Evolutionary conservation across 306 rosid genomes (phyloP).

Genomic region (Prunus padus): DNA sequence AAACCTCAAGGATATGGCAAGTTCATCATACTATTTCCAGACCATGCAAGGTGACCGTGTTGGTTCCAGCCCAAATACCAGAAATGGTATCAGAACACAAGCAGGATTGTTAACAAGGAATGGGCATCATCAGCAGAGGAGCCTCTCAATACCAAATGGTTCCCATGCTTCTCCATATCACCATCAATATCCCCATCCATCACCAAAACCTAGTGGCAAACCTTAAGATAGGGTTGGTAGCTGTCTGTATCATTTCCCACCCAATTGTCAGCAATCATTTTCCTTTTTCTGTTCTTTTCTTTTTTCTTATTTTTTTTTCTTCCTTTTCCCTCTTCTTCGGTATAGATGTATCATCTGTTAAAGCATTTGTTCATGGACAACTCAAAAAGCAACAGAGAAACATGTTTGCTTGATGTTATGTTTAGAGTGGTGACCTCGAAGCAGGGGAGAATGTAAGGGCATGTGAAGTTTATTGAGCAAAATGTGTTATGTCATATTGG

Average conservation of each 20-base stretch:
- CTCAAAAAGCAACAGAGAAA: conserved; percentile 46
- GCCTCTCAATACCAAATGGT: conserved; percentile 73
- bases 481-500: conserved; percentile 31
- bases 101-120: conserved; percentile 61
- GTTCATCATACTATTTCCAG: conserved; percentile 90
- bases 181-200: conserved; percentile 70
- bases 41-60: conserved; percentile 70
- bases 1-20: conserved; percentile 95
- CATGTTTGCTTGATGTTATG: conserved; percentile 51
- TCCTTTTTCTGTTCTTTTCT: conserved; percentile 9
- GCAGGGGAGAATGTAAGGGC: conserved; percentile 36
- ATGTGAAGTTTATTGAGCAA: conserved; percentile 41
- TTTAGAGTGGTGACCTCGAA: conserved; percentile 38
- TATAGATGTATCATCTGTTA: conserved; percentile 46
- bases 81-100: conserved; percentile 52
- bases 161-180: conserved; percentile 88
- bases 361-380: conserved; percentile 61
- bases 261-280: conserved; percentile 22
- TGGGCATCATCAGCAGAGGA: conserved; percentile 69
- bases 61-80: conserved; percentile 62
- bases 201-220: conserved; percentile 87
- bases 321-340: conserved; percentile 6
- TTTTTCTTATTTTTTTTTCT: neutral
- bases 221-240: conserved; percentile 48
- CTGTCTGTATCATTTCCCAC: conserved; percentile 31